These are phyloP conservation scores for Helminthosporium solani DNA, from an alignment of 2,329 filamentous ascomycete species.

Conservation along the genomic window DNA sequence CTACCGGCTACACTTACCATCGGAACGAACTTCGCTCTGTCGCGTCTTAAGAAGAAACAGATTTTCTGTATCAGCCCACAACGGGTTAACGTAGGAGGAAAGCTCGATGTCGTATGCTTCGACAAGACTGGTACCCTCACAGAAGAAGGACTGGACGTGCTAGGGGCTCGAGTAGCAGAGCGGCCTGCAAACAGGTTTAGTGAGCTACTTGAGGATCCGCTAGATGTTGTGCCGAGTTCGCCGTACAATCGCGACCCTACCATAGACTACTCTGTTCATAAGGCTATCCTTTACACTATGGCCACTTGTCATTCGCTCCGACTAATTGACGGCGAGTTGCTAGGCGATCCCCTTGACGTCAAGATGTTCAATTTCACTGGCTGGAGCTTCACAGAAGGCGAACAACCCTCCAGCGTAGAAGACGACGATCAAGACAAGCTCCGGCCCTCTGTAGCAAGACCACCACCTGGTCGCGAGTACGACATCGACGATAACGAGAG, in stretches of 20 bases:
- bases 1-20: slow-evolving; percentile 94
- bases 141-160: slow-evolving; percentile 90
- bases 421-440: slow-evolving; percentile 79
- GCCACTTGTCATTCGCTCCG: slow-evolving; percentile 93
- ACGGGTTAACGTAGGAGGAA: slow-evolving; percentile 93
- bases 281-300: slow-evolving; percentile 87
- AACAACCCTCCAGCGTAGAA: slow-evolving; percentile 62
- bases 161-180: slow-evolving; percentile 80
- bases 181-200: slow-evolving; percentile 66
- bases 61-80: slow-evolving; percentile 99
- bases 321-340: slow-evolving; percentile 80
- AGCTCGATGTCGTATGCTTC: slow-evolving; percentile 94
- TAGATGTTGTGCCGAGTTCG: slow-evolving; percentile 58
- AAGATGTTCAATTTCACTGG: slow-evolving; percentile 98
- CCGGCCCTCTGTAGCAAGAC: slow-evolving; percentile 84
- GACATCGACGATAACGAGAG: slow-evolving; percentile 54
- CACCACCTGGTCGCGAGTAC: slow-evolving; percentile 64
- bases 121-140: slow-evolving; percentile 99
- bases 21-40: slow-evolving; percentile 91
- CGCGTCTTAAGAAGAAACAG: slow-evolving; percentile 78
- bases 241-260: slow-evolving; percentile 60
- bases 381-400: slow-evolving; percentile 90
- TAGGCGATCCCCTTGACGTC: slow-evolving; percentile 90
- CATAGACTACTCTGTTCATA: slow-evolving; percentile 61
- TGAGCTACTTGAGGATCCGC: slow-evolving; percentile 69